Base-by-base conservation (phyloP, 2,329 filamentous ascomycete genomes). In the Ophiostoma triangulosporum region DNA sequence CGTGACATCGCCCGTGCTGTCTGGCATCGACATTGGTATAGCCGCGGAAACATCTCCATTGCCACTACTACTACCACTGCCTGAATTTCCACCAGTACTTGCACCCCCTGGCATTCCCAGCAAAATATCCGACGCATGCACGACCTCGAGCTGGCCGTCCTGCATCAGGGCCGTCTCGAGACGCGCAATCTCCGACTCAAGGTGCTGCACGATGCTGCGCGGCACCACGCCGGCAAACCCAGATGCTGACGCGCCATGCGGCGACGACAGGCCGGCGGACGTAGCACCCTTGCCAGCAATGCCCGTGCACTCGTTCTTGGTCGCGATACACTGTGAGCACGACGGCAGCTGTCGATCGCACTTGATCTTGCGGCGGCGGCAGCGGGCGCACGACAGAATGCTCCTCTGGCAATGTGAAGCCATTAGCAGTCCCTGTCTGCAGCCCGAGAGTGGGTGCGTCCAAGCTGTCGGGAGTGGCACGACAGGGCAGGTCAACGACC, bases 121-220 rank as follows among this genome's bases (percentile, higher is more conserved):
- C 57, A 58, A 32, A 12, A 58, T 58, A 32, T 58, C 54, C 11
- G 56, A 56, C 11, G 56, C 54, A 9, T 56, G 54, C 4, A 58
- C 54, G 0, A 58, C 54, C 35, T 58, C 56, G 14, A 58, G 56
- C 56, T 57, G 52, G n/a, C 52, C 63, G 56, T 62, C 61, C 27
- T 61, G 52, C 3, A 62, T 57, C 45, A 65, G 59, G 40, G 64
- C 63, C 15, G 59, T 61, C 56, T 66, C 64, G 15, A 66, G 57
- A 12, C 62, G 61, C 17, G 64, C 64, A 55, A 66, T 65, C 57
- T 66, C 64, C 14, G 62, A 58, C 54, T 65, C 64, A 2, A 66
- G 59, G 57, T 64, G 61, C 55, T 65, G 63, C 20, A 66, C 63
- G 12, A 66, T 64, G 55, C 64, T 65, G 48, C 64, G 61, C 4